phyloP scores from a whole-genome alignment of 768 basidiomycete species.

The Sporobolomyces roseus region DNA sequence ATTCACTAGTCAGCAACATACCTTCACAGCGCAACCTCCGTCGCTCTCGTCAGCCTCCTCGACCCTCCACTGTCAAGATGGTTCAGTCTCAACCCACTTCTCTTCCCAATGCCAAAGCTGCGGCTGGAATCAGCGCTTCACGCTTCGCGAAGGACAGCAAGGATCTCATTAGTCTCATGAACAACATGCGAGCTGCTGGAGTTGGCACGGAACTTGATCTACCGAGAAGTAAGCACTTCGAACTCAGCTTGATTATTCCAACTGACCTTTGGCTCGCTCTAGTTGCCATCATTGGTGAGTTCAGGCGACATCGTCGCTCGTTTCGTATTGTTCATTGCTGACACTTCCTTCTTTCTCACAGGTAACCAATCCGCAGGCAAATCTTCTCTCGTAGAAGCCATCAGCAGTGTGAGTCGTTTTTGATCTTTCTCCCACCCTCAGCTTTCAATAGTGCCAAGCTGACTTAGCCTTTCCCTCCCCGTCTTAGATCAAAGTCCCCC shows the following conservation, averaged over 20 bases:
- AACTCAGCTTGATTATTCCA: too few species aligned
- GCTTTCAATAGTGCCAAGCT: too few species aligned
- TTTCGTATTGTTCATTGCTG: too few species aligned
- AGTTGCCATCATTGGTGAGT: conserved; percentile 55
- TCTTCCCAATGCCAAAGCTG: not conserved
- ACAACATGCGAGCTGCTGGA: conserved; percentile 14
- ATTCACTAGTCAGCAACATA: too few species aligned
- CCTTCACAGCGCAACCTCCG: too few species aligned
- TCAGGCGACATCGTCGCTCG: not conserved
- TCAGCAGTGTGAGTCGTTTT: conserved; percentile 52
- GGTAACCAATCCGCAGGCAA: conserved; percentile 57
- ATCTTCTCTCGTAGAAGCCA: conserved; percentile 54
- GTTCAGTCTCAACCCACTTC: too few species aligned
- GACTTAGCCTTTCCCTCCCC: not conserved
- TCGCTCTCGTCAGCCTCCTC: too few species aligned
- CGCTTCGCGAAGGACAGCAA: not conserved
- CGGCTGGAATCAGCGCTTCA: conserved; percentile 3
- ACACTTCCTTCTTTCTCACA: not conserved
- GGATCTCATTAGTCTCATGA: conserved; percentile 15
- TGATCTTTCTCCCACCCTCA: conserved; percentile 9
- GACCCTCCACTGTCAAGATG: too few species aligned
- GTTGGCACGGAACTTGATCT: conserved; percentile 52
- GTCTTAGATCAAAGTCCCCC: conserved; percentile 54
- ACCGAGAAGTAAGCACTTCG: too few species aligned
- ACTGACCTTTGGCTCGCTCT: too few species aligned